A percentile compares a stretch with the other conserved stretches of the same genome.
phyloP scores from a whole-genome alignment of 2,329 filamentous ascomycete species.

The Zymoseptoria brevis region DNA sequence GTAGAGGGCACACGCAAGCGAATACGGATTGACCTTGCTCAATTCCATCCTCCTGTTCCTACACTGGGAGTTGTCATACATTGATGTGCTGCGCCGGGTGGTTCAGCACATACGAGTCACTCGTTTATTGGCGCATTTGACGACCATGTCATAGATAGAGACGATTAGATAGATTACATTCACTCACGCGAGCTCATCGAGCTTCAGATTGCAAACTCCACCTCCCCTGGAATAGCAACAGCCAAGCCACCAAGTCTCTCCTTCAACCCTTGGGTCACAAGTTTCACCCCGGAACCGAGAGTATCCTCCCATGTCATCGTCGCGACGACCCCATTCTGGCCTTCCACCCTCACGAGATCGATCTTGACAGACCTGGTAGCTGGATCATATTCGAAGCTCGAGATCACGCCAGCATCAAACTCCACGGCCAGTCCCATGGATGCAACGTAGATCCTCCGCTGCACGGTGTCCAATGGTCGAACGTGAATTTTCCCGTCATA shows the following conservation, averaged over 20 bases:
- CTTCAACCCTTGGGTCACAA: not conserved
- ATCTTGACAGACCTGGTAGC: slow-evolving; percentile 22
- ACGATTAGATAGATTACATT: not conserved
- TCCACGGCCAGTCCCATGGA: slow-evolving; percentile 37
- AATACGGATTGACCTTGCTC: not conserved
- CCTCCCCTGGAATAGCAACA: not conserved
- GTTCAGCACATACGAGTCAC: not conserved
- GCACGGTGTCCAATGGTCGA: slow-evolving; percentile 39
- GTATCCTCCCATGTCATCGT: slow-evolving; percentile 3
- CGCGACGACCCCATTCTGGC: slow-evolving; percentile 1
- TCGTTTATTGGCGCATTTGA: not conserved
- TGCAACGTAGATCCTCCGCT: slow-evolving; percentile 43
- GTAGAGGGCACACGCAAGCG: not conserved
- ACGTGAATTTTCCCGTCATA: slow-evolving; percentile 28
- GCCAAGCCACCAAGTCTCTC: not conserved
- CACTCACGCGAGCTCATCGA: not conserved
- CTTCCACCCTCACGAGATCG: slow-evolving; percentile 1
- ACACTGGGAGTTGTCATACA: not conserved
- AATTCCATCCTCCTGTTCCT: not conserved
- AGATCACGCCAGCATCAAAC: slow-evolving; percentile 40
- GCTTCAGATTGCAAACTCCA: not conserved
- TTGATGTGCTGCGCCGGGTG: not conserved
- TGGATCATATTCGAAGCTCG: slow-evolving; percentile 30
- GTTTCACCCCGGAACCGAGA: not conserved
- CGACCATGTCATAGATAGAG: not conserved